These are phyloP conservation scores for Pestalotiopsis sp. DNA, from an alignment of 2,329 filamentous ascomycete genomes.

Conservation along the genomic window DNA sequence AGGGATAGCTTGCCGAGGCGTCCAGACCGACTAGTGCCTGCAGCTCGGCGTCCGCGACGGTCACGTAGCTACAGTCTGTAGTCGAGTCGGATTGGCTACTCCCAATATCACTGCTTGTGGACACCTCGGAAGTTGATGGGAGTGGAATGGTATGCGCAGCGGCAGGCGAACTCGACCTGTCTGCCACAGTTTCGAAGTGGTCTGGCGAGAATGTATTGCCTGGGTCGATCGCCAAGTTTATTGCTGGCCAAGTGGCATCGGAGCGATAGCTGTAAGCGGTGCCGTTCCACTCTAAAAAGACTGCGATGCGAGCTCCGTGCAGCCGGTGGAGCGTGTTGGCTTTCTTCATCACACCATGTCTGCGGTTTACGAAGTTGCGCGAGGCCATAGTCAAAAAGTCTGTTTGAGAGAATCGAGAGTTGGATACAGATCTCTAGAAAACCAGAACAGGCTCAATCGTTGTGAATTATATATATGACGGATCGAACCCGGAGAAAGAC, in stretches of 20 bases:
- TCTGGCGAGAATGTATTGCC: neutral
- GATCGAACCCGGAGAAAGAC: too few relatives aligned
- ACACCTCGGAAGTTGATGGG: too few relatives aligned
- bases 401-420: neutral
- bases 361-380: conserved; percentile 3
- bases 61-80: too few relatives aligned
- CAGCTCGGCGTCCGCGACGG: too few relatives aligned
- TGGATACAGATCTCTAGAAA: neutral
- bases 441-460: neutral
- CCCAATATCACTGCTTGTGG: too few relatives aligned
- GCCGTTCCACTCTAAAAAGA: neutral
- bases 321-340: conserved; percentile 1
- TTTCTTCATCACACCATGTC: conserved; percentile 9
- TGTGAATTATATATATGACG: neutral
- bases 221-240: neutral
- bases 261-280: neutral
- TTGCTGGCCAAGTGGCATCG: neutral
- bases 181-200: conserved; percentile 5
- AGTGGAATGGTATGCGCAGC: neutral
- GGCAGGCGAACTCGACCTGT: neutral
- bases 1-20: too few relatives aligned
- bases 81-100: too few relatives aligned
- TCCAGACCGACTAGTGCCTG: too few relatives aligned
- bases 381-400: neutral
- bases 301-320: conserved; percentile 1